A percentile compares a stretch with the other conserved stretches of the same genome.
These are phyloP conservation scores for Colletotrichum trifolii DNA, from an alignment of 2,329 filamentous ascomycete genomes.

Conservation along the genomic window DNA sequence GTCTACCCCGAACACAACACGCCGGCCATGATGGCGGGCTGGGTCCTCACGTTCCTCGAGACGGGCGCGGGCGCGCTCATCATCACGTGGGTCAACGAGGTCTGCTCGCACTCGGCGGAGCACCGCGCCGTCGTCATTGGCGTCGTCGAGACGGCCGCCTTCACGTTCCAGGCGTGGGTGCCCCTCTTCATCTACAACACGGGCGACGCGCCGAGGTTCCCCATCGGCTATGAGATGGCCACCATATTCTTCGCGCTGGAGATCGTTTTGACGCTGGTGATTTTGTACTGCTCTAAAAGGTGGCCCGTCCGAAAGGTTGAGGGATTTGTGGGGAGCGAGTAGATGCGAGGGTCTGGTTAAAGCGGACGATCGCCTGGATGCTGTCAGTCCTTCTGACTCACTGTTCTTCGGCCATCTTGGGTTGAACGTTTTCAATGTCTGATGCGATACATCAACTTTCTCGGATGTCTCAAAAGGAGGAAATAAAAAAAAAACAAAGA, in stretches of 20 bases:
- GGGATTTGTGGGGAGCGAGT: neutral
- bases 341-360: no score
- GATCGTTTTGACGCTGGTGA: slow-evolving; percentile 37
- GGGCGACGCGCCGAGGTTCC: slow-evolving; percentile 51
- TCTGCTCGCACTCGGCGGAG: slow-evolving; percentile 57
- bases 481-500: no score
- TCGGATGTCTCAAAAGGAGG: no score
- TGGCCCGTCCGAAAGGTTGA: slow-evolving; percentile 11
- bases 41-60: slow-evolving; percentile 49
- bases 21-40: slow-evolving; percentile 49
- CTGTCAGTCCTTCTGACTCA: no score
- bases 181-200: slow-evolving; percentile 51
- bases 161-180: slow-evolving; percentile 57
- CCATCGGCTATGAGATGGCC: slow-evolving; percentile 49
- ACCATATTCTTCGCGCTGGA: slow-evolving; percentile 47
- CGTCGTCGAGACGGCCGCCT: slow-evolving; percentile 57
- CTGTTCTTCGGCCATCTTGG: no score
- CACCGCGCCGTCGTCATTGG: slow-evolving; percentile 61
- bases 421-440: no score
- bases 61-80: slow-evolving; percentile 49
- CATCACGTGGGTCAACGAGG: slow-evolving; percentile 61
- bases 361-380: no score
- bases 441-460: no score
- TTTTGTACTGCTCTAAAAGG: slow-evolving; percentile 18
- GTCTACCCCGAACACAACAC: slow-evolving; percentile 48